These are phyloP conservation scores for Tephrocybe sp. DNA, from an alignment of 768 basidiomycete genomes.

Conservation along the genomic window DNA sequence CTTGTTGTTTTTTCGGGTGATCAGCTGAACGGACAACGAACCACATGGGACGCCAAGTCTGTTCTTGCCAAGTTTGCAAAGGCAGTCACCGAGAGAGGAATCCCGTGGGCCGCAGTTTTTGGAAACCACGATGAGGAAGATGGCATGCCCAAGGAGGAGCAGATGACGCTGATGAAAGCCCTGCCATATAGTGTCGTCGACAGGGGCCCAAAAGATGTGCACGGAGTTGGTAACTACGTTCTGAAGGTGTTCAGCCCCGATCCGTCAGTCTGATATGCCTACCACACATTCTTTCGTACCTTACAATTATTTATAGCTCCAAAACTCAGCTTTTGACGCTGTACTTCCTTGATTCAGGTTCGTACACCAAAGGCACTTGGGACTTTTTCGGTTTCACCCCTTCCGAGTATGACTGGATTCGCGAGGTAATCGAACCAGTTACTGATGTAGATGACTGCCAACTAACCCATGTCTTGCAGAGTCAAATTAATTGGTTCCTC, in stretches of 20 bases:
- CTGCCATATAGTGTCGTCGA: slow-evolving; percentile 86
- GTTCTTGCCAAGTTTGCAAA: slow-evolving; percentile 87
- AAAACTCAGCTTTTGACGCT: slow-evolving; percentile 86
- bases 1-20: slow-evolving; percentile 92
- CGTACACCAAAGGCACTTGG: slow-evolving; percentile 59
- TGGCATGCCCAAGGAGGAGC: slow-evolving; percentile 57
- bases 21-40: slow-evolving; percentile 89
- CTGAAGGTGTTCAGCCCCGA: slow-evolving; percentile 84
- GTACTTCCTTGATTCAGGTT: slow-evolving; percentile 89
- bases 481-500: slow-evolving; percentile 90
- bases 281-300: neutral
- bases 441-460: neutral
- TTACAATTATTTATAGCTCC: slow-evolving; percentile 44
- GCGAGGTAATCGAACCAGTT: slow-evolving; percentile 39
- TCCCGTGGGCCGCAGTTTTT: slow-evolving; percentile 92
- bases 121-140: slow-evolving; percentile 92
- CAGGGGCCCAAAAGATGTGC: slow-evolving; percentile 77
- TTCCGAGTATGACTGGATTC: slow-evolving; percentile 86
- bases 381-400: slow-evolving; percentile 65
- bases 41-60: slow-evolving; percentile 85
- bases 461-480: slow-evolving; percentile 30
- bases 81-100: slow-evolving; percentile 66
- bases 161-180: slow-evolving; percentile 67
- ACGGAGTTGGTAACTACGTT: slow-evolving; percentile 91
- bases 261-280: slow-evolving; percentile 48